Base-by-base conservation (phyloP, 2,329 filamentous ascomycete genomes). In the Fusarium sublunatum region DNA sequence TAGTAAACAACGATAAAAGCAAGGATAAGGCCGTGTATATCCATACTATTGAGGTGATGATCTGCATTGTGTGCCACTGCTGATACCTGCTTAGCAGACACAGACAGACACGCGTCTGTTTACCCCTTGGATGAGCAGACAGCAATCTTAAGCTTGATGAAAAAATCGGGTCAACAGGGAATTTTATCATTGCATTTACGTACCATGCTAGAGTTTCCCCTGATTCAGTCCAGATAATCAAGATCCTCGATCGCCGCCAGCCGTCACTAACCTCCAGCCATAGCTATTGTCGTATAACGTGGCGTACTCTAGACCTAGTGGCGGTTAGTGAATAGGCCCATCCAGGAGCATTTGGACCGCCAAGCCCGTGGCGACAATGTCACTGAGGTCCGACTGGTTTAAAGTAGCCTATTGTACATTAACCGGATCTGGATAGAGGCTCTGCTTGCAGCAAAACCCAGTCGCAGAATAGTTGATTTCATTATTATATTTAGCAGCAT, bases 21-120 rank as follows among this genome's bases (percentile, higher is more conserved):
- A 15, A 36, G 22, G 25, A 28, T 28, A 2, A 10, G 9, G 3
- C 4, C 26, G 7, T 2, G 35, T 7, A 25, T 5, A 31, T 11
- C 19, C 52, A 2, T 52, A 56, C 56, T 41, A 59, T 46, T 3
- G 28, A 38, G 1, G 13, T 26, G 2, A 12, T 35, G 24, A 29
- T 51, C 2, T 22, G 6, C 44, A 53, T 53, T 19, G 13, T 35
- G 15, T 22, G 34, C 24, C 12, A 2, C 39, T 28, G 39, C 8
- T 7, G 31, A 25, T 7, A 28, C 25, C 1, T 10, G 6, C 12
- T 34, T 6, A 35, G 24, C 6, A 2, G n/a, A 2, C 12, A 19
- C 0, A 34, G 31, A 34, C 31, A 34, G 13, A 2, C 19, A 3
- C 19, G 48, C 24, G 32, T 41, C 11, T 9, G 41, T 12, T 6